These are phyloP conservation scores for Blastocystis sp. DNA, from an alignment of 352 stramenopile species.

Conservation along the genomic window DNA sequence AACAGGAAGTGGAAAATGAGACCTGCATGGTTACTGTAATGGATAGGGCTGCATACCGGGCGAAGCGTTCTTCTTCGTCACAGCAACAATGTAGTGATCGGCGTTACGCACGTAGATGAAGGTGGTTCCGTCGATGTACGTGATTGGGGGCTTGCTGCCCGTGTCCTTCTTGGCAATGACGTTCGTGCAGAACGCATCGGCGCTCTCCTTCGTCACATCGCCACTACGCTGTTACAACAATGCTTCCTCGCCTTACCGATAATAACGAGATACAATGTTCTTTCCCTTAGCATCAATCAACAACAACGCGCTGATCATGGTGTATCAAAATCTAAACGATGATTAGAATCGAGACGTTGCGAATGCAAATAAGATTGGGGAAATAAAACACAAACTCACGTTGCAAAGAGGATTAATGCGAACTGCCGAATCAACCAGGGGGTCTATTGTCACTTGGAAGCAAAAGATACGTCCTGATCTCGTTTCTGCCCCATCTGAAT, in stretches of 20 bases:
- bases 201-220: slow-evolving; percentile 68
- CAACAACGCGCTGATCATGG: slow-evolving; percentile 43
- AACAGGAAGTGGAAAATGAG: slow-evolving; percentile 60
- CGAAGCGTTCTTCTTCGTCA: slow-evolving; percentile 83
- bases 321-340: slow-evolving; percentile 1
- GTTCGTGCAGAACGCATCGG: slow-evolving; percentile 73
- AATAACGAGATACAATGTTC: slow-evolving; percentile 52
- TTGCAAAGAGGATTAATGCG: neutral
- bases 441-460: too few species aligned
- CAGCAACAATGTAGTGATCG: slow-evolving; percentile 91
- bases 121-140: slow-evolving; percentile 86
- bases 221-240: slow-evolving; percentile 61
- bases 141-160: slow-evolving; percentile 80
- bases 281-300: slow-evolving; percentile 53
- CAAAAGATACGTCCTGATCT: too few species aligned
- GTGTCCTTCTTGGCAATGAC: slow-evolving; percentile 89
- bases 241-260: neutral
- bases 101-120: slow-evolving; percentile 91
- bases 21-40: too few species aligned
- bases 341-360: neutral
- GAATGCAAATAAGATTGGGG: neutral
- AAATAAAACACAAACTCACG: neutral
- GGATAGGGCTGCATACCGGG: too few species aligned
- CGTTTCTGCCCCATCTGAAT: too few species aligned
- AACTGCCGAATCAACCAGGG: neutral